A percentile compares a stretch with the other conserved stretches of the same genome.
Evolutionary conservation across 2,329 filamentous ascomycete species (phyloP).

Genomic region (Domatiomyces catenatus): DNA sequence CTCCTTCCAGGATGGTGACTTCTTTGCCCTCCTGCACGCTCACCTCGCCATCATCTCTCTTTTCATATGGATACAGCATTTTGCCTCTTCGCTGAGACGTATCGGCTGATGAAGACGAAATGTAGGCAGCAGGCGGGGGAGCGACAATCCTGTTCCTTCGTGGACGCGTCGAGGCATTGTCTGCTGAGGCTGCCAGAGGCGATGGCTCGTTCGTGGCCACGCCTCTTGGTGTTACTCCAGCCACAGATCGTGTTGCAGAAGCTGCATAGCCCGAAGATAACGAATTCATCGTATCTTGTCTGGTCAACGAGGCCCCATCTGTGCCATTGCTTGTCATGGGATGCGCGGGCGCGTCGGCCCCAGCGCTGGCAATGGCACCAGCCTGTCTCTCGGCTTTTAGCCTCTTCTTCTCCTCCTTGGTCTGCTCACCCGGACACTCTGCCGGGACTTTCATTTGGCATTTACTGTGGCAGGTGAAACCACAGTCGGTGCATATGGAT

Average conservation of each 20-base stretch:
- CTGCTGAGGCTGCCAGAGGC: slow-evolving; percentile 19
- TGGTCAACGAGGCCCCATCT: slow-evolving; percentile 42
- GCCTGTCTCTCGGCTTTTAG: slow-evolving; percentile 76
- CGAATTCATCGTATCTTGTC: slow-evolving; percentile 80
- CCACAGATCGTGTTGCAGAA: slow-evolving; percentile 60
- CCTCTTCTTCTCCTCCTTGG: slow-evolving; percentile 90
- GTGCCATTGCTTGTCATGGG: slow-evolving; percentile 16
- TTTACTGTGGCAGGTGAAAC: slow-evolving; percentile 96
- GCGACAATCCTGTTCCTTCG: slow-evolving; percentile 64
- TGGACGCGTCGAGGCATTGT: slow-evolving; percentile 19
- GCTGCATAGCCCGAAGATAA: slow-evolving; percentile 76
- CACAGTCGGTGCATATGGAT: slow-evolving; percentile 88
- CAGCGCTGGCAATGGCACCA: slow-evolving; percentile 35
- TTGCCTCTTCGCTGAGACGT: slow-evolving; percentile 52
- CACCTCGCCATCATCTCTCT: slow-evolving; percentile 65
- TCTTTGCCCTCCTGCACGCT: slow-evolving; percentile 65
- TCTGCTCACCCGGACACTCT: slow-evolving; percentile 84
- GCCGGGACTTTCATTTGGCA: slow-evolving; percentile 98
- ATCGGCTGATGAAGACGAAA: slow-evolving; percentile 46
- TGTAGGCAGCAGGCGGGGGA: slow-evolving; percentile 69
- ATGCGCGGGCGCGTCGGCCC: slow-evolving; percentile 24
- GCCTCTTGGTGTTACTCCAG: slow-evolving; percentile 36
- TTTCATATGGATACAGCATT: slow-evolving; percentile 82
- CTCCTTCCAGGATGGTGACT: slow-evolving; percentile 63
- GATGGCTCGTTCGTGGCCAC: background rate